Evolutionary conservation across 768 basidiomycete species (phyloP), one percentile per base, ranked within the genome.

Genomic region (Floccularia luteovirens): DNA sequence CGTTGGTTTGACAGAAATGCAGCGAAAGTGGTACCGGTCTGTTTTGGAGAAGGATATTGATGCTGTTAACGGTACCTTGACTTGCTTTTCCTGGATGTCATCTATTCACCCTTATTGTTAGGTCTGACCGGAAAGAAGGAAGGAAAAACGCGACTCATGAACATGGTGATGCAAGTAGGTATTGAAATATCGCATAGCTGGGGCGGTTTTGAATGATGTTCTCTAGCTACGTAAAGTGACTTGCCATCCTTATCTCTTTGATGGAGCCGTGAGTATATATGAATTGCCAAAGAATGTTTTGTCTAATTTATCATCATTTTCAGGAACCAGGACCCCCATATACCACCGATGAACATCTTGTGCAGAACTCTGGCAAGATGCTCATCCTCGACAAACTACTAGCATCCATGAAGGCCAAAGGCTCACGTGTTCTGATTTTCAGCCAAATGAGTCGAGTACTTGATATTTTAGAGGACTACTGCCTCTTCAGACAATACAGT

Each of bases 391-490:
- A 99, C 67, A 97, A 91, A 59, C 70, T 99, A 0, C 76, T 98
- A 14, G 68, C 69, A 42, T 78, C 74, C 24, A 85, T 97, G 89
- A 90, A 89, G 53, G 80, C 64, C 17, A 92, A 92, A 57, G 93
- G 91, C n/a, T 94, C 90, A 2, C 78, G 94, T 5, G 88, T 92
- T 2, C 76, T 97, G 48, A 96, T 99, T 45, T 99, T 99, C 69
- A 94, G 90, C 51, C 96, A 98, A 61, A 98, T 99, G 96, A 93
- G 90, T 62, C 83, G 96, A n/a, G 88, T 98, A 43, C 72, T 97
- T 36, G 96, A 99, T 59, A 98, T 99, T 43, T 60, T 99, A 32
- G 94, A 98, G 57, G 94, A 98, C 55, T 98, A 93, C 60, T 97
- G 92, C 60, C 67, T 94, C 44, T 99, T 97, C 69, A 69, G 93